A percentile compares a stretch with the other conserved stretches of the same genome.
Evolutionary conservation across 1,139 yeast species (phyloP).

Genomic region (Debaryomyces udenii): DNA sequence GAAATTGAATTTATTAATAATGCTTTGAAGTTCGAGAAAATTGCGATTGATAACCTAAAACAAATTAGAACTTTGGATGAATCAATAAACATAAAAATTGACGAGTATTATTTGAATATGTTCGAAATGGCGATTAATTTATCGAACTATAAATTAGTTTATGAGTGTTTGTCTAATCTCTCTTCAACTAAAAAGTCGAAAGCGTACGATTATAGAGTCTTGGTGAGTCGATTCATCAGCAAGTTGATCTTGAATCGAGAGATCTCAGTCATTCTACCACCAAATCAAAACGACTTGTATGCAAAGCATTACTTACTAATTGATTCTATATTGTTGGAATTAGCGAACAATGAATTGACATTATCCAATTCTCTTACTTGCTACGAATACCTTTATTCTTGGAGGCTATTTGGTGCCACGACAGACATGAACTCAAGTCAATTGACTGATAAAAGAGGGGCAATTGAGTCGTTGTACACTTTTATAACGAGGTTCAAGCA

Average conservation of each 20-base stretch:
- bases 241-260: constrained; percentile 28
- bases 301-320: constrained; percentile 33
- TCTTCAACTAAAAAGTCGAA: constrained; percentile 12
- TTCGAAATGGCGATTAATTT: constrained; percentile 35
- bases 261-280: constrained; percentile 27
- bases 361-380: constrained; percentile 45
- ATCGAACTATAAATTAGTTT: constrained; percentile 28
- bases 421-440: constrained; percentile 15
- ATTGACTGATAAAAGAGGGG: constrained; percentile 53
- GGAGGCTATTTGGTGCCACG: constrained; percentile 46
- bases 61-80: constrained; percentile 3
- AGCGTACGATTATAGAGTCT: constrained; percentile 16
- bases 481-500: constrained; percentile 48
- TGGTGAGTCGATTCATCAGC: constrained; percentile 26
- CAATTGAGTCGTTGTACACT: constrained; percentile 58
- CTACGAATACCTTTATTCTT: constrained; percentile 57
- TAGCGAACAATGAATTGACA: constrained; percentile 39
- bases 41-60: constrained; percentile 31
- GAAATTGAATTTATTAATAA: constrained; percentile 24
- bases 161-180: constrained; percentile 30
- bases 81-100: constrained; percentile 14
- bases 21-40: constrained; percentile 36
- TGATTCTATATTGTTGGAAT: constrained; percentile 41
- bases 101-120: constrained; percentile 29
- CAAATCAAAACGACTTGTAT: constrained; percentile 25